Evolutionary conservation across 176 grass and related monocot species (phyloP), one percentile per base, ranked within the genome.

Genomic region (Aegilops speltoides): DNA sequence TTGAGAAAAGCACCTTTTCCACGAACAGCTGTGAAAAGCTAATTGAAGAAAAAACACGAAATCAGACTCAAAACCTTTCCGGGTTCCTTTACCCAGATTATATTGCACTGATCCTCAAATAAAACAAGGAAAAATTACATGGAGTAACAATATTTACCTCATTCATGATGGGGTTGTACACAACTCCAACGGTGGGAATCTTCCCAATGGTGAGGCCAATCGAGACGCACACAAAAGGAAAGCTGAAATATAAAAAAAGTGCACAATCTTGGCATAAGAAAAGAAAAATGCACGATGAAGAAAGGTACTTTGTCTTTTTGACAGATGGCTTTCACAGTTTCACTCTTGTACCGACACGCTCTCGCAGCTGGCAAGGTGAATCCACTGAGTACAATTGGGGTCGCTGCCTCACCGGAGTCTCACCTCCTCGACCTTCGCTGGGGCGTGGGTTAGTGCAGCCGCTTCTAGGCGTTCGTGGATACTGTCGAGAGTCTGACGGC

Each of bases 1-100:
- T 99, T 99, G 25, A 99, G 83, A 54, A 99, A 93, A 43, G 97
- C 92, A 77, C 94, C 94, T 96, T 94, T 89, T 87, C 97, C 94
- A 87, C 60, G 89, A 88, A 96, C 56, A 24, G 82, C 97, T 24
- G 92, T 96, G 78, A 93, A 99, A 70, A 99, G 90, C 97, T 99
- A 72, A 66, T 73, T 32, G 41, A 57, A 80, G 6, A 90, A 84
- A 36, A 41, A 10, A 38, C 19, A 67, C 68, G 20, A 71, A 7
- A 82, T 84, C 64, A 83, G 67, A 77, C 25, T 85, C 14, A 10
- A 15, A 38, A 10, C 10, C 33, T 86, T 61, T 32, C 3, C 37
- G 40, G 80, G 54, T 75, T 78, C 19, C 80, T 67, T 62, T 56
- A 4, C 33, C 64, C 24, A 64, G 33, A 87, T 82, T 73, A 85